Conservation (phyloP, 495 filamentous ascomycete genomes). For the Beverwykella pulmonaria region DNA sequence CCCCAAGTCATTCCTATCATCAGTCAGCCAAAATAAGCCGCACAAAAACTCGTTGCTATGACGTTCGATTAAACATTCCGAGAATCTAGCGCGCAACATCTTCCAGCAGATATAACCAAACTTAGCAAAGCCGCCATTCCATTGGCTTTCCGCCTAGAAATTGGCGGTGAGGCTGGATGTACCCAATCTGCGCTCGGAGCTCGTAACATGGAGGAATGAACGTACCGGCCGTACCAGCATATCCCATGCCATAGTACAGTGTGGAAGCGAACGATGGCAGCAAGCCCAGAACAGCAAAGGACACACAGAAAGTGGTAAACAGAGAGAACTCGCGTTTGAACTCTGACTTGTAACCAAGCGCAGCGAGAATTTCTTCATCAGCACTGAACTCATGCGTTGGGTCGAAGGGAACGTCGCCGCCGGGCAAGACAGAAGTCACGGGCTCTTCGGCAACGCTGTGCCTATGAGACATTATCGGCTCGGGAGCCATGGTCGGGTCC, state of each 20-base stretch:
- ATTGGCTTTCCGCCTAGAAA: too few species aligned
- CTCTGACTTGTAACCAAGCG: conserved; percentile 77
- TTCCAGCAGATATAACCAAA: too few species aligned
- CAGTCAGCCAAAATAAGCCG: not conserved
- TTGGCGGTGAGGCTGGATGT: too few species aligned
- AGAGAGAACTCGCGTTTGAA: conserved; percentile 82
- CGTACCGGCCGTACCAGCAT: conserved; percentile 68
- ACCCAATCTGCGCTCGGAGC: not conserved
- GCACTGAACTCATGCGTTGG: conserved; percentile 54
- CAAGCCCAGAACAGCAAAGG: conserved; percentile 73
- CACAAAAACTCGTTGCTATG: not conserved
- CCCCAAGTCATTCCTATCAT: conserved; percentile 77
- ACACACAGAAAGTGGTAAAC: conserved; percentile 81
- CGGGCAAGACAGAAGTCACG: conserved; percentile 69
- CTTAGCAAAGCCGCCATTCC: too few species aligned
- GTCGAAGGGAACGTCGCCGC: conserved; percentile 62
- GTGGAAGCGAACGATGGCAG: conserved; percentile 76
- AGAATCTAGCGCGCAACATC: too few species aligned
- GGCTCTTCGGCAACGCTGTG: conserved; percentile 54
- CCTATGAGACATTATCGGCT: conserved; percentile 2
- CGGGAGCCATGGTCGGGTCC: not conserved
- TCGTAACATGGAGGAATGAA: not conserved
- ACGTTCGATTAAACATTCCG: not conserved
- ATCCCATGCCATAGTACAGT: conserved; percentile 78
- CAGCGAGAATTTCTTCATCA: conserved; percentile 70